Percentiles rank a stretch among this genome's conserved stretches.
These are phyloP conservation scores for Aspergillus funiculosus DNA, from an alignment of 495 filamentous ascomycete genomes.

Conservation along the genomic window DNA sequence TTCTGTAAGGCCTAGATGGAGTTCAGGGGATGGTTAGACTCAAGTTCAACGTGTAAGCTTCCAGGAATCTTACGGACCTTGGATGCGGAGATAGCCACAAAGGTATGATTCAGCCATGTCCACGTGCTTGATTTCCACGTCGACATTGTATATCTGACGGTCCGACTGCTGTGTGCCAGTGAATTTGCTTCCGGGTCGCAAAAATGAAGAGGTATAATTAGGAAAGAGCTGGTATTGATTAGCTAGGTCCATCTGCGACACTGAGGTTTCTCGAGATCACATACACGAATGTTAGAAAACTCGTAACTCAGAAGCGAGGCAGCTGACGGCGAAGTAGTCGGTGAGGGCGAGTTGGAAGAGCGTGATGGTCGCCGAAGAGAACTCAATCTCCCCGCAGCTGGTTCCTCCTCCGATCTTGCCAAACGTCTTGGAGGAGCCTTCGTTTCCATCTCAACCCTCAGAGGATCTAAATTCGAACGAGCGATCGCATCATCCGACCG, in stretches of 20 bases:
- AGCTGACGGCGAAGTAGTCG: slow-evolving; percentile 31
- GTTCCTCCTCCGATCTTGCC: slow-evolving; percentile 33
- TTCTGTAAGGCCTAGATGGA: slow-evolving; percentile 70
- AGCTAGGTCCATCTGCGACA: slow-evolving; percentile 10
- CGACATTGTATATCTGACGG: slow-evolving; percentile 83
- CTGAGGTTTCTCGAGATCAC: slow-evolving; percentile 16
- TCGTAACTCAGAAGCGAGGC: slow-evolving; percentile 55
- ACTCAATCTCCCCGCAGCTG: slow-evolving; percentile 30
- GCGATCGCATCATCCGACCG: slow-evolving; percentile 32
- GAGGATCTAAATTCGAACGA: slow-evolving; percentile 24
- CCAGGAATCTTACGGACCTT: slow-evolving; percentile 58
- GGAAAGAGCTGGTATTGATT: slow-evolving; percentile 37
- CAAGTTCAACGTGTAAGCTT: neutral
- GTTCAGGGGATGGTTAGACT: slow-evolving; percentile 19
- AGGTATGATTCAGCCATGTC: slow-evolving; percentile 92
- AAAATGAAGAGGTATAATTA: slow-evolving; percentile 66
- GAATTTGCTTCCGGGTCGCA: slow-evolving; percentile 85
- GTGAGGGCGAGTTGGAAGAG: slow-evolving; percentile 24
- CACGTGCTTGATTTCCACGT: slow-evolving; percentile 95
- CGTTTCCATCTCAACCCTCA: slow-evolving; percentile 25
- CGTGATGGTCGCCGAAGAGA: slow-evolving; percentile 30
- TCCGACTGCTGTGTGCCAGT: slow-evolving; percentile 88
- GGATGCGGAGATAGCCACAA: slow-evolving; percentile 91
- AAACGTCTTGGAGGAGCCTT: slow-evolving; percentile 22
- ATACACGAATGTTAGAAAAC: slow-evolving; percentile 61